Conservation (phyloP, 805 yeast genomes). For the Yamadazyma phyllophila region DNA sequence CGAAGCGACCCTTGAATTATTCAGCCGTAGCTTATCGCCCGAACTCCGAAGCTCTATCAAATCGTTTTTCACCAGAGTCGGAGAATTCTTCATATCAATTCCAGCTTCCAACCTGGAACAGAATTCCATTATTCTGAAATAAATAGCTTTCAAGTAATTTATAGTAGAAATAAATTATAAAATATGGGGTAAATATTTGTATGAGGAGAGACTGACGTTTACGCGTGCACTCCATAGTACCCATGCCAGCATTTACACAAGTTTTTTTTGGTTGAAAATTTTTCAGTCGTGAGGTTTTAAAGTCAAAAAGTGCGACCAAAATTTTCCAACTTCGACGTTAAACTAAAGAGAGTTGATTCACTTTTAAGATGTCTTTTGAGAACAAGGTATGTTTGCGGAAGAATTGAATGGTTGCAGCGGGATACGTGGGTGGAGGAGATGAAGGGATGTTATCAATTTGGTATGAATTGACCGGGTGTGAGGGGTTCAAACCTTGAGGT, state of each 20-base stretch:
- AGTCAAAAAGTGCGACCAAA: conserved; percentile 10
- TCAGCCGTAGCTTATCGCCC: conserved; percentile 58
- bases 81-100: conserved; percentile 34
- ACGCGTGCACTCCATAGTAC: not conserved
- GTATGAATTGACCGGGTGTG: too few species aligned
- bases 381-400: conserved; percentile 41
- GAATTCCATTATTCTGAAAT: not conserved
- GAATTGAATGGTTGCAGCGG: not conserved
- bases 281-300: conserved; percentile 9
- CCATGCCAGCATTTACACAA: conserved; percentile 4
- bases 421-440: not conserved
- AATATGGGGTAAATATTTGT: conserved; percentile 3
- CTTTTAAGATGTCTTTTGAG: conserved; percentile 40
- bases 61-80: conserved; percentile 54
- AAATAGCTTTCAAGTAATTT: not conserved
- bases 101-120: not conserved
- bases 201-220: not conserved
- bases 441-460: not conserved
- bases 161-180: not conserved
- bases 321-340: conserved; percentile 9
- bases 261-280: conserved; percentile 2
- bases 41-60: conserved; percentile 63
- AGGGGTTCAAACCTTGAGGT: not conserved
- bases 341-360: conserved; percentile 6
- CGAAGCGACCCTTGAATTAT: conserved; percentile 53